Evolutionary conservation across 768 basidiomycete genomes (phyloP), one percentile per base, ranked within the genome.

Genomic region (Lactarius pseudohatsudake): DNA sequence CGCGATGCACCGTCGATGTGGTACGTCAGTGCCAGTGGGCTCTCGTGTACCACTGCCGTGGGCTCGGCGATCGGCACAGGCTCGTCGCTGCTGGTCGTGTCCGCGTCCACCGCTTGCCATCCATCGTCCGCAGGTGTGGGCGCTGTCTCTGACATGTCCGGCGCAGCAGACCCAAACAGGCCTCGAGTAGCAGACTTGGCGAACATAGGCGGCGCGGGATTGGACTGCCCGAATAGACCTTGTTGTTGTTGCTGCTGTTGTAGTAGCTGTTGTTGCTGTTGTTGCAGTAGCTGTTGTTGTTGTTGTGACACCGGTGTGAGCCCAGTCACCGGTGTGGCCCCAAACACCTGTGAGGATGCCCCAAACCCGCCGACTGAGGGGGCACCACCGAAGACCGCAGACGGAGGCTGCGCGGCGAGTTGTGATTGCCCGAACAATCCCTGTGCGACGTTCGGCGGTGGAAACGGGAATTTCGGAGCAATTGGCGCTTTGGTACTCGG

Each of bases 1-100:
- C 78, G 81, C 0, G 82, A 80, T 10, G 75, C 71, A 2, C 83
- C 84, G 30, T 81, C 79, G n/a, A 87, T 84, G 22, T 79, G 73
- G 65, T 82, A 87, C 1, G 82, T 80, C 20, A 83, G 76, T 0
- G 84, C 80, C 32, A 86, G 76, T 1, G 86, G 82, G 0, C 82
- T 85, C 71, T 85, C 83, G 11, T 76, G 79, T 26, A 84, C 79
- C n/a, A 81, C 72, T 2, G 83, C 81, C 15, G 73, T 77, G 0
- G 81, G 76, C 57, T 81, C 79, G 0, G 74, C 69, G 9, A 76
- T 59, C 71, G 59, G 11, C 53, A 16, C 9, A 3, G 6, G n/a
- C 38, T 59, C 57, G 11, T 45, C 57, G n/a, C 7, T 34, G 2
- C 16, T 7, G 22, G 45, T 26, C 9, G 10, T 28, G 13, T 22